A percentile compares a stretch with the other conserved stretches of the same genome.
These are phyloP conservation scores for Tinospora cordifolia DNA, from an alignment of 164 flowering plant genomes.

Conservation along the genomic window DNA sequence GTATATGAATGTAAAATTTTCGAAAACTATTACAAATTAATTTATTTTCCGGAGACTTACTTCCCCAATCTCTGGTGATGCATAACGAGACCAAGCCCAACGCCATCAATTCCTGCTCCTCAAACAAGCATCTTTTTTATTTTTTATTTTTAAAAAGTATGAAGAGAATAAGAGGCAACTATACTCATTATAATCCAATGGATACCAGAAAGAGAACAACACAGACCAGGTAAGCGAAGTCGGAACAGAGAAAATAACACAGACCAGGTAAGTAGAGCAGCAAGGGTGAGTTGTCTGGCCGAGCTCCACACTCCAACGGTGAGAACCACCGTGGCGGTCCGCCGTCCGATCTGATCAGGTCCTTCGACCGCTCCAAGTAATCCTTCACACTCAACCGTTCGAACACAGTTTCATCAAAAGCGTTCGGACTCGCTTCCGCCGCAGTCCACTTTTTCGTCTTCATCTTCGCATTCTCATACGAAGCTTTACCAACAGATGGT, in stretches of 20 bases:
- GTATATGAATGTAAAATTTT: background rate
- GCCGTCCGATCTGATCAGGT: constrained; percentile 36
- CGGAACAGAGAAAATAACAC: background rate
- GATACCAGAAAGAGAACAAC: background rate
- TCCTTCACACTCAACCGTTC: constrained; percentile 29
- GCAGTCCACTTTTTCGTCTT: background rate
- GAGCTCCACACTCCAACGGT: constrained; percentile 41
- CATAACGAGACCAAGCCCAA: constrained; percentile 40
- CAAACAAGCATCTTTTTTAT: no score
- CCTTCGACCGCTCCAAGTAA: constrained; percentile 32
- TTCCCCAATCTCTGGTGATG: constrained; percentile 43
- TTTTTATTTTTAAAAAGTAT: background rate
- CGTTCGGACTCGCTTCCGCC: background rate
- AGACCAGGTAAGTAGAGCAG: constrained; percentile 57
- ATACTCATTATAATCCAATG: no score
- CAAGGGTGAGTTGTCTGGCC: constrained; percentile 31
- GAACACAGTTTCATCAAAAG: constrained; percentile 12
- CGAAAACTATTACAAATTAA: background rate
- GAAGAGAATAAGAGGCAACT: background rate
- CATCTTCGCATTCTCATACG: no score
- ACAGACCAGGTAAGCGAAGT: background rate
- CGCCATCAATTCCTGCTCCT: constrained; percentile 38
- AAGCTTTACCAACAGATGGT: background rate
- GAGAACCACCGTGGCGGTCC: constrained; percentile 75
- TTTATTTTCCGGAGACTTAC: constrained; percentile 19